Evolutionary conservation across 2,329 filamentous ascomycete species (phyloP).

Genomic region (Penicillium griseofulvum): DNA sequence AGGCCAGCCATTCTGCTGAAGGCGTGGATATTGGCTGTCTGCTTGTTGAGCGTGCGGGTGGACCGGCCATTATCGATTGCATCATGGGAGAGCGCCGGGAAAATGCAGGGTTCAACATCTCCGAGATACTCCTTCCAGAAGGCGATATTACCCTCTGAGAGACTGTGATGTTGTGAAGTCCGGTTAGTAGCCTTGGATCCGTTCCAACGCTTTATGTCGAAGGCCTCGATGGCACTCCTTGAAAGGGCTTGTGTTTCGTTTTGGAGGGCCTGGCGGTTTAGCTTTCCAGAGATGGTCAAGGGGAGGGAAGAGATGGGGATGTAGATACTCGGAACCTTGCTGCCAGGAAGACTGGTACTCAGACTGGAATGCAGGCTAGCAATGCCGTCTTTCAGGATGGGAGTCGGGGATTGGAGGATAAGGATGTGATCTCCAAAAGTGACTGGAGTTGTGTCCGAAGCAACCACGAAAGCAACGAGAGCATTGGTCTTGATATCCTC

Average conservation of each 20-base stretch:
- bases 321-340: conserved; percentile 37
- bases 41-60: conserved; percentile 19
- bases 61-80: conserved; percentile 5
- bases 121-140: conserved; percentile 49
- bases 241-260: conserved; percentile 15
- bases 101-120: conserved; percentile 48
- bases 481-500: background rate
- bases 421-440: conserved; percentile 9
- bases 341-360: conserved; percentile 25
- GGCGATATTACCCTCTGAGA: conserved; percentile 32
- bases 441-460: background rate
- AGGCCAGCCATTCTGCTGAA: conserved; percentile 24
- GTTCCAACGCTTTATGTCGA: conserved; percentile 22
- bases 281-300: conserved; percentile 32
- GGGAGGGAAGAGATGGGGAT: conserved; percentile 35
- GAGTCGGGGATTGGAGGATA: conserved; percentile 13
- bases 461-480: conserved; percentile 24
- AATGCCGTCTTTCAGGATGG: conserved; percentile 14
- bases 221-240: conserved; percentile 5
- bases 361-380: conserved; percentile 23
- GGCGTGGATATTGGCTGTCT: conserved; percentile 21
- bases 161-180: conserved; percentile 4
- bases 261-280: conserved; percentile 27
- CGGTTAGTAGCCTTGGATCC: conserved; percentile 13
- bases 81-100: conserved; percentile 34